Evolutionary conservation across 2,329 filamentous ascomycete genomes (phyloP), one percentile per base, ranked within the genome.

Genomic region (Aspergillus novoparasiticus): DNA sequence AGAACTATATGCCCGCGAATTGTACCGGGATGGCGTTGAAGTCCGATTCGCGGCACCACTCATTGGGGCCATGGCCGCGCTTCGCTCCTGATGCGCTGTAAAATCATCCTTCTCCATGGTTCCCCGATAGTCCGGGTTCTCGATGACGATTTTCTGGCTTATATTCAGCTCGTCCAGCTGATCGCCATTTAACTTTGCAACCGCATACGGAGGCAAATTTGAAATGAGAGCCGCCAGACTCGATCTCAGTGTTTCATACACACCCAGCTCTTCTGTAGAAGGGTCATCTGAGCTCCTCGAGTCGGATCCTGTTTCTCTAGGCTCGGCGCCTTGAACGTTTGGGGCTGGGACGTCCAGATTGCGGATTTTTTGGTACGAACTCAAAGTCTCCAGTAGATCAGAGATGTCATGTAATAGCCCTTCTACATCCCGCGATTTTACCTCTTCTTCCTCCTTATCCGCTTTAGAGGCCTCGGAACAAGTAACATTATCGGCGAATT

Each of bases 131-230:
- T 93, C 88, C 58, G 90, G 88, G 8, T 85, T 88, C 64, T 91
- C 87, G 54, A 96, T 82, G 63, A 92, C 80, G 23, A 97, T 85
- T 73, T 88, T 92, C 53, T 88, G 92, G 79, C 90, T 94, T 73
- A 96, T 90, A 66, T 92, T 89, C 55, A 97, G 82, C 62, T 93
- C 91, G 34, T 89, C 90, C n/a, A 96, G 80, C 75, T 93, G 91
- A 73, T 96, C 90, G 11, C 93, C 93, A 71, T 96, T 90, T 65
- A 97, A 82, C 72, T 95, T 94, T 6, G 93, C 89, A 28, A 97
- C 90, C 1, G 91, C 91, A 73, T 93, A 95, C 1, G 93, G 93
- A 1, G 93, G 93, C 12, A 97, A 80, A 45, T 86, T 87, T 67
- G 90, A 85, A 64, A 96, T 86, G 66, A 96, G 87, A 34, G 93